Evolutionary conservation across 2,329 filamentous ascomycete species (phyloP).

Genomic region (Tolypocladium inflatum): DNA sequence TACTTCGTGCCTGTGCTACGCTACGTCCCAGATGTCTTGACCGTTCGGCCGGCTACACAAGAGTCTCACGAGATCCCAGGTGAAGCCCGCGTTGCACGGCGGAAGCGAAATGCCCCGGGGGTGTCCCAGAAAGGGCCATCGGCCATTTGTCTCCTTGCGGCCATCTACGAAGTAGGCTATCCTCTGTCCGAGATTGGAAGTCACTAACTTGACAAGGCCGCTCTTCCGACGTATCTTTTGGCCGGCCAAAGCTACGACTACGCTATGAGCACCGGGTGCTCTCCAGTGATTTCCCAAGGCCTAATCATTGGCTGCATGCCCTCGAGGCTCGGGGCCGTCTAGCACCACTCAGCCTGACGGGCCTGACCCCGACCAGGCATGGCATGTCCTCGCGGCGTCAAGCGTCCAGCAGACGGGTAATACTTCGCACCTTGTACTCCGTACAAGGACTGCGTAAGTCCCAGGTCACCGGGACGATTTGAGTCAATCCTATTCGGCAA

Average conservation of each 20-base stretch:
- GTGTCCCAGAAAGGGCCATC: neutral
- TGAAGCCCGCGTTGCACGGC: neutral
- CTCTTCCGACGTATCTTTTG: neutral
- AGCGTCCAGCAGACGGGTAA: neutral
- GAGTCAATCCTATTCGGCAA: neutral
- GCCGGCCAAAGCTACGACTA: neutral
- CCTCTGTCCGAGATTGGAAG: neutral
- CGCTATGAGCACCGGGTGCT: neutral
- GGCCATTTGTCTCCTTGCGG: neutral
- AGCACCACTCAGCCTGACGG: neutral
- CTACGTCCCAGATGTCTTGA: neutral
- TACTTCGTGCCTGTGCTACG: neutral
- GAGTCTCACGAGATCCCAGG: neutral
- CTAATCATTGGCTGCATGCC: neutral
- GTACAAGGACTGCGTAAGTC: neutral
- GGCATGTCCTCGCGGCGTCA: neutral
- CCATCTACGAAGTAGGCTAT: neutral
- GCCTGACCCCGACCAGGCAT: neutral
- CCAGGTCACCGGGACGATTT: neutral
- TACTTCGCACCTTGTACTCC: neutral
- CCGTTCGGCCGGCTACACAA: neutral
- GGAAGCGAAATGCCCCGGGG: neutral
- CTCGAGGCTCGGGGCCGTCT: neutral
- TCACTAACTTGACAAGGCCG: neutral
- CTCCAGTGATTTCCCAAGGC: neutral